Evolutionary conservation across 371 early-diverging fungal species (phyloP), one percentile per base, ranked within the genome.

Genomic region (Paraphysoderma sedebokerense): DNA sequence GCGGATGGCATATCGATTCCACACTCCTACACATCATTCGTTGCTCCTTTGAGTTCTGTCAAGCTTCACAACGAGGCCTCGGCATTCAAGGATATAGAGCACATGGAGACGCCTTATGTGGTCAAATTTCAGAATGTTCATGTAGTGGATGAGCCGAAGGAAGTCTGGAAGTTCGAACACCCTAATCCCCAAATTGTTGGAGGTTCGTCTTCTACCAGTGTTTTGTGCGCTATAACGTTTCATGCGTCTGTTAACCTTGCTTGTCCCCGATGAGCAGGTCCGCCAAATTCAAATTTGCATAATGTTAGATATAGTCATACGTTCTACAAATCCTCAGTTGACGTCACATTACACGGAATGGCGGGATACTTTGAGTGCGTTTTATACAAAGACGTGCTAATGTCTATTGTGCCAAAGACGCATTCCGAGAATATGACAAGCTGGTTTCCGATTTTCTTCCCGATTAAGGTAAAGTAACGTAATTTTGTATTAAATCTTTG

Each of bases 401-500:
- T 93, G 33, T 85, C 87, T 57, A 96, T 86, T 51, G 71, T 75
- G 31, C 93, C 93, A 6, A 53, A 54, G 5, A 82, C 83, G 0
- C 90, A 92, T 54, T 83, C 92, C 0, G 75, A 81, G 8, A 85
- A 69, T 2, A 93, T 96, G 97, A 82, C 84, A 53, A 84, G 85
- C 53, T 96, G 97, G 97, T 96, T 96, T 62, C 92, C 96, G 0
- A 82, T 96, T 44, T 92, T 72, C 55, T 92, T 96, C 60, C 96
- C 93, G 3, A 35, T 92, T 39, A 64, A 70, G 65, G 72, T 70
- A 53, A 36, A 33, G 2, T 29, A 28, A n/a, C n/a, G 7, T 11
- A 31, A 32, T 26, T 12, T 24, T 30, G 11, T 31, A 20, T 13
- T 19, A 19, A 1, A 7, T 51, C 27, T 5, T 55, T 6, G 23